Percentiles rank a stretch among this genome's conserved stretches.
Evolutionary conservation across 2,329 filamentous ascomycete genomes (phyloP).

Genomic region (Fusarium verticillioides): DNA sequence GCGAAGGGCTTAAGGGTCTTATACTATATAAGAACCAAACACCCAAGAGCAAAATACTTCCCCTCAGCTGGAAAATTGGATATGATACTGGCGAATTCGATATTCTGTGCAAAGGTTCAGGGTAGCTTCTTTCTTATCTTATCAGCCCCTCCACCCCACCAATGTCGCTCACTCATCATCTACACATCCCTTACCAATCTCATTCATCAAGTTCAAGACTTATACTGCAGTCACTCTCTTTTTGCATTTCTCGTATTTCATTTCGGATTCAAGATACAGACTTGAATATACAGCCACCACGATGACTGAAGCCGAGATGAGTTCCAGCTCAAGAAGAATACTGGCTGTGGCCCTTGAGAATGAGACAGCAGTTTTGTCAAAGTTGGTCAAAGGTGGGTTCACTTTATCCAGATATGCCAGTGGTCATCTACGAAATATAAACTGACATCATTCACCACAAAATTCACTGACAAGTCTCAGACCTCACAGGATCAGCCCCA

Average conservation of each 20-base stretch:
- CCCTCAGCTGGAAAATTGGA: neutral
- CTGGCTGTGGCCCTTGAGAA: constrained; percentile 65
- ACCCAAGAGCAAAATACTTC: rapidly evolving
- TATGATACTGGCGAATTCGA: neutral
- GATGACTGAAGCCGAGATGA: constrained; percentile 37
- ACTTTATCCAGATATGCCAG: neutral
- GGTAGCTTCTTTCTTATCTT: constrained; percentile 27
- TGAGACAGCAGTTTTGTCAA: constrained; percentile 58
- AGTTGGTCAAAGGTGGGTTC: constrained; percentile 63
- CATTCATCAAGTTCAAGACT: constrained; percentile 12
- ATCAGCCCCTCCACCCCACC: constrained; percentile 20
- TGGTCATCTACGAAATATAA: neutral
- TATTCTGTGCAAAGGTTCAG: neutral
- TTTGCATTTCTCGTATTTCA: neutral
- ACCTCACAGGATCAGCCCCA: constrained; percentile 62
- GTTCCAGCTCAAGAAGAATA: constrained; percentile 58
- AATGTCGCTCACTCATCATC: constrained; percentile 32
- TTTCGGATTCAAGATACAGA: rapidly evolving
- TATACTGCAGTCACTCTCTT: neutral
- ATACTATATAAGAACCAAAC: rapidly evolving
- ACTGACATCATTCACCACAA: neutral
- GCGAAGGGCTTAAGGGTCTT: rapidly evolving
- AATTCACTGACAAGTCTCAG: constrained; percentile 48
- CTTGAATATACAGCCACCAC: neutral
- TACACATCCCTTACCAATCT: constrained; percentile 33